A percentile compares a stretch with the other conserved stretches of the same genome.
Conservation (phyloP, 345 rosid genomes). For the Hypericum perforatum region DNA sequence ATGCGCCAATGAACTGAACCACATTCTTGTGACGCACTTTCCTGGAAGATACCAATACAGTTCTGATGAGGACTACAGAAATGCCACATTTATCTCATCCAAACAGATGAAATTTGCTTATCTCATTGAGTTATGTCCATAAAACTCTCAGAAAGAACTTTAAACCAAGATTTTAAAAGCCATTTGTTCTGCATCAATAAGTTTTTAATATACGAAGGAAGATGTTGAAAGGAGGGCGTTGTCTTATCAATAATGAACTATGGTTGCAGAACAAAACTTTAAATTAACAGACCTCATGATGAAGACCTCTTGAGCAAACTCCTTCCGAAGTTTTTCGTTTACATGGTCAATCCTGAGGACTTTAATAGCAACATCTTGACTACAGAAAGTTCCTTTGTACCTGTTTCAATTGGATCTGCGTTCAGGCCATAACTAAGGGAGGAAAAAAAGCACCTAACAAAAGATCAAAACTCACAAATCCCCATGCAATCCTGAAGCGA, state of each 20-base stretch:
- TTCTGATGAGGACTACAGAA: background rate
- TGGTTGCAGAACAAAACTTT: background rate
- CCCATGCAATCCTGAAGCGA: slow-evolving; percentile 35
- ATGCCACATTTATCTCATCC: background rate
- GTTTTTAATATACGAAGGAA: no score
- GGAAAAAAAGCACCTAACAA: background rate
- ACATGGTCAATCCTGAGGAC: slow-evolving; percentile 31
- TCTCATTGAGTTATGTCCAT: no score
- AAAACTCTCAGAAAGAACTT: no score
- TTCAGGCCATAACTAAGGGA: slow-evolving; percentile 1
- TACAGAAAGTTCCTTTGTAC: slow-evolving; percentile 37
- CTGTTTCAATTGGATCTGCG: slow-evolving; percentile 19
- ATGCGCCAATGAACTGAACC: slow-evolving; percentile 57
- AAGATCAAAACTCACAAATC: slow-evolving; percentile 35
- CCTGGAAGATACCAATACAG: slow-evolving; percentile 24
- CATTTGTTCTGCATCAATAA: no score
- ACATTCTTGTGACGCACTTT: slow-evolving; percentile 53
- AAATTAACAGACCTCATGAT: slow-evolving; percentile 36
- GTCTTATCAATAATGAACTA: no score
- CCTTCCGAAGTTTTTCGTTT: slow-evolving; percentile 28
- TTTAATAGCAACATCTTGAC: slow-evolving; percentile 52
- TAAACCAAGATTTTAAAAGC: no score
- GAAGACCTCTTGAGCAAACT: slow-evolving; percentile 46
- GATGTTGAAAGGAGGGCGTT: no score
- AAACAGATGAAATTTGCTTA: no score